phyloP scores from a whole-genome alignment of 306 rosid species.

The Potentilla sterilis region DNA sequence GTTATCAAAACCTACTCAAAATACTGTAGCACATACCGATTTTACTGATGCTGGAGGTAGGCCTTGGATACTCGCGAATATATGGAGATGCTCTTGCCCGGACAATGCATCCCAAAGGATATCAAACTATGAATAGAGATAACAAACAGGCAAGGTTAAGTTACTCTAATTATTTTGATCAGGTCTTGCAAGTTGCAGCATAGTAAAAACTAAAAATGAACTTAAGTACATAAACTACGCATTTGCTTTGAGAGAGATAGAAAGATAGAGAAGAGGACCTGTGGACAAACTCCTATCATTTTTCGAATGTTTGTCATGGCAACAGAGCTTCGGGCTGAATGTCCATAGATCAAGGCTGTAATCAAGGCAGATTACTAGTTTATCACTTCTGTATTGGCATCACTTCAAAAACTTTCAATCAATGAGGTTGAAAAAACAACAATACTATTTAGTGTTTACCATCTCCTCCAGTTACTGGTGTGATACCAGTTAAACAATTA shows the following conservation, averaged over 20 bases:
- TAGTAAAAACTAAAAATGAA: not conserved
- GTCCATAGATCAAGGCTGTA: constrained; percentile 74
- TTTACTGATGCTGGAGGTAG: constrained; percentile 54
- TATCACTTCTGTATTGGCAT: constrained; percentile 6
- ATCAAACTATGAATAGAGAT: constrained; percentile 56
- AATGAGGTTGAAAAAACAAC: not conserved
- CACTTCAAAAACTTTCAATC: not conserved
- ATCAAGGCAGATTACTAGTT: constrained; percentile 20
- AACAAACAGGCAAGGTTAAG: constrained; percentile 22
- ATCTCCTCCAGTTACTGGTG: constrained; percentile 83
- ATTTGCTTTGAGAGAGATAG: constrained; percentile 9
- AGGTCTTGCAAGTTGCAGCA: not conserved
- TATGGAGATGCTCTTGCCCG: constrained; percentile 80
- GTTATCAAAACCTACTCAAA: constrained; percentile 12
- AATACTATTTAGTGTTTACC: constrained; percentile 38
- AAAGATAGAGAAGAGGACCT: constrained; percentile 41
- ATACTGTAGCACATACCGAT: constrained; percentile 46
- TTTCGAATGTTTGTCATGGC: constrained; percentile 78
- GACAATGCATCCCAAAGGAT: constrained; percentile 83
- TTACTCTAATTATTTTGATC: not conserved
- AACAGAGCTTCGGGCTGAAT: constrained; percentile 61
- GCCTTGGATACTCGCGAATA: constrained; percentile 83
- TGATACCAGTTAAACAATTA: constrained; percentile 82
- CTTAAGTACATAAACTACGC: not conserved
- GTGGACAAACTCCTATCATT: constrained; percentile 87